A percentile compares a stretch with the other conserved stretches of the same genome.
These are phyloP conservation scores for Bombardia bombarda DNA, from an alignment of 495 filamentous ascomycete genomes.

Conservation along the genomic window DNA sequence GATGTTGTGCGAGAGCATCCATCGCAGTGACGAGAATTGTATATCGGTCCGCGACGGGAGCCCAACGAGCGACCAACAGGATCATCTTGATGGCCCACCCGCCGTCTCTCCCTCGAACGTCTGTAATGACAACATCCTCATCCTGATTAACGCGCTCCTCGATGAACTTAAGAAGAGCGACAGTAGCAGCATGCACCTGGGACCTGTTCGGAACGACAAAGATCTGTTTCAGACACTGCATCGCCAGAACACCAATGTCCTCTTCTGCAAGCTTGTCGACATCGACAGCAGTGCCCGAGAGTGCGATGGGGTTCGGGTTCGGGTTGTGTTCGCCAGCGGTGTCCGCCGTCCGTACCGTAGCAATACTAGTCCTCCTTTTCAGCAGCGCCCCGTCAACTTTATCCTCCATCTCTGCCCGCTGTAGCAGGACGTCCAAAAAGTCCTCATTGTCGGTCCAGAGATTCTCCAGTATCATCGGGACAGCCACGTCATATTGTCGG, in stretches of 20 bases:
- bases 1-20: constrained; percentile 59
- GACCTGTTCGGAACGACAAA: constrained; percentile 66
- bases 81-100: constrained; percentile 78
- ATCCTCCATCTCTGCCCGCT: constrained; percentile 54
- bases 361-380: constrained; percentile 65
- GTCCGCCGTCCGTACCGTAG: constrained; percentile 67
- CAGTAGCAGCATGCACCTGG: constrained; percentile 68
- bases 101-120: constrained; percentile 28
- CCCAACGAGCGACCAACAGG: constrained; percentile 69
- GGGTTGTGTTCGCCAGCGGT: constrained; percentile 51
- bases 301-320: constrained; percentile 60
- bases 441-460: constrained; percentile 69
- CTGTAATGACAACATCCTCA: constrained; percentile 32
- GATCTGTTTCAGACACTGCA: constrained; percentile 73
- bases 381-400: constrained; percentile 53
- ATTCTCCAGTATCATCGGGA: constrained; percentile 79
- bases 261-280: constrained; percentile 81
- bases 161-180: constrained; percentile 63
- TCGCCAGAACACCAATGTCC: constrained; percentile 72
- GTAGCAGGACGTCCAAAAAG: constrained; percentile 54
- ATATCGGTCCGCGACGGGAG: constrained; percentile 86
- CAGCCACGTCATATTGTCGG: constrained; percentile 62
- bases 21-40: constrained; percentile 73
- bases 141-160: constrained; percentile 45
- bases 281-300: constrained; percentile 69